Base-by-base conservation (phyloP, 2,329 filamentous ascomycete species). In the Passalora sequoiae region DNA sequence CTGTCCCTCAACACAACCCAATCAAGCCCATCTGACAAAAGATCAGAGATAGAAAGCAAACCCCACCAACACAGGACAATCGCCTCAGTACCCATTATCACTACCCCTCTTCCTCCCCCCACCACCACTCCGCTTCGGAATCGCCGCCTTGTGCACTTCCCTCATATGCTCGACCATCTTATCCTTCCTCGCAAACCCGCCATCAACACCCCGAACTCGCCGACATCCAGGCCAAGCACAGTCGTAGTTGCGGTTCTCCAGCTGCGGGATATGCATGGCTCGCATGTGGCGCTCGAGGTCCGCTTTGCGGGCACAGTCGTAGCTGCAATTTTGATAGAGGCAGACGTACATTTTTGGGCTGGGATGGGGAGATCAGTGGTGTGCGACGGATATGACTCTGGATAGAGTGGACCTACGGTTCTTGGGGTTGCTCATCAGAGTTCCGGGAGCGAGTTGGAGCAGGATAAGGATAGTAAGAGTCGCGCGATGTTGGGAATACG, bases 151-250 rank as follows among this genome's bases (percentile, higher is more conserved):
- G 55, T 81, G 78, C 47, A 72, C 77, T 31, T 74, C 74, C 40
- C 77, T 65, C 40, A 75, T 58, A 57, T 81, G 78, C 55, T 80
- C 78, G 28, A 67, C 68, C 29, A 78, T 64, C 55, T 81, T 77
- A 54, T 81, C 78, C 40, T 70, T 66, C 4, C 77, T 67, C 4
- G 73, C 72, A 54, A 80, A 81, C 1, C 76, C 77, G 46, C 68
- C 63, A 29, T n/a, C n/a, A n/a, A n/a, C n/a, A n/a, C 50, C 56
- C 4, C 73, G 74, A 13, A 30, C 35, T 12, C 73, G 67, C 29
- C 60, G 58, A 54, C 73, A 76, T 29, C 64, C 60, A 2, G 59
- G 55, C 20, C 65, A 59, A 1, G 66, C 63, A 51, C 74, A 77
- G 44, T 73, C 67, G 37, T 53, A 38, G 3, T 44, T 32, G 9